Percentiles rank a stretch among this genome's conserved stretches.
Conservation (phyloP, 306 rosid species). For the Comarum palustre region DNA sequence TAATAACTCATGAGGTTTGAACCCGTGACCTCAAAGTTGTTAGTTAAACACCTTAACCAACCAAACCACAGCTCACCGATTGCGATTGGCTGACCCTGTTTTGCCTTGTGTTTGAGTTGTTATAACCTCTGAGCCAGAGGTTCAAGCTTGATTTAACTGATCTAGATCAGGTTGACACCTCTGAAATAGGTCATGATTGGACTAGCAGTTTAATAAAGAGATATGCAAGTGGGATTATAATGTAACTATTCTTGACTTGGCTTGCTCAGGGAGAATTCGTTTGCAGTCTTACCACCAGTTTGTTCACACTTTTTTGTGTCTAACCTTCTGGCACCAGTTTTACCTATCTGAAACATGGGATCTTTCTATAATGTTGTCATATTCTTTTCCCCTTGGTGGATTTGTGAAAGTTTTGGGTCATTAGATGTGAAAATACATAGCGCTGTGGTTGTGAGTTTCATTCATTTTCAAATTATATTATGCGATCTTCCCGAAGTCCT, state of each 20-base stretch:
- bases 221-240: neutral
- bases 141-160: neutral
- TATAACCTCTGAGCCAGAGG: neutral
- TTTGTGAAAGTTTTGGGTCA: neutral
- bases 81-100: neutral
- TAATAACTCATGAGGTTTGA: too few relatives aligned
- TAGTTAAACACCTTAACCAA: too few relatives aligned
- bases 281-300: neutral
- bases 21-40: too few relatives aligned
- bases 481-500: neutral
- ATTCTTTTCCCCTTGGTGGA: neutral
- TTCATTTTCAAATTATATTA: neutral
- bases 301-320: neutral
- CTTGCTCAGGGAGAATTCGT: neutral
- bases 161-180: conserved; percentile 3
- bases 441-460: neutral
- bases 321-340: neutral
- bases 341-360: neutral
- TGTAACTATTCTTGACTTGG: neutral
- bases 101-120: neutral
- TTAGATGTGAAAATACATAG: neutral
- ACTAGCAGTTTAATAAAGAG: neutral
- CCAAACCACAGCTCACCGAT: too few relatives aligned
- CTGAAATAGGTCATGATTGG: neutral
- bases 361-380: conserved; percentile 3